Conservation (phyloP, 2,329 filamentous ascomycete genomes). For the Lojkania enalia region DNA sequence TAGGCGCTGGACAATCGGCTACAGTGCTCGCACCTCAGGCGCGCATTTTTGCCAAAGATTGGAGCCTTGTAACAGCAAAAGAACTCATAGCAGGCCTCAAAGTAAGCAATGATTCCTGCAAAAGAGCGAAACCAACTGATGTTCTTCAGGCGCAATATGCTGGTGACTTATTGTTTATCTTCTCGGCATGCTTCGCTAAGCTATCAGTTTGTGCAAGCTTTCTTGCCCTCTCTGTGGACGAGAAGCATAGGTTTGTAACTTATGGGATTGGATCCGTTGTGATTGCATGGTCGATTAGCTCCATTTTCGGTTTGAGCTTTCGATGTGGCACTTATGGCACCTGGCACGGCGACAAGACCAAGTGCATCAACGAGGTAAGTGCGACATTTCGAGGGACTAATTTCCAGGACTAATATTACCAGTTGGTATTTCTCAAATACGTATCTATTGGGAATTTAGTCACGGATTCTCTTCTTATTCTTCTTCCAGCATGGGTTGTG, state of each 20-base stretch:
- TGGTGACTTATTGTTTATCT: conserved; percentile 12
- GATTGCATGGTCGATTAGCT: background rate
- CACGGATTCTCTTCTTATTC: conserved; percentile 1
- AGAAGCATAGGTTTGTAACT: background rate
- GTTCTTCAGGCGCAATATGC: conserved; percentile 15
- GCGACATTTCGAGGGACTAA: no score
- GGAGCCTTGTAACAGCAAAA: background rate
- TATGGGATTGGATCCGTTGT: background rate
- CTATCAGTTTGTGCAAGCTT: conserved; percentile 15
- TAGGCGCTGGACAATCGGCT: background rate
- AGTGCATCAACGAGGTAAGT: conserved; percentile 2
- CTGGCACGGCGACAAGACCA: background rate
- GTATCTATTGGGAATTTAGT: background rate
- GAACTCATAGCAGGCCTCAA: background rate
- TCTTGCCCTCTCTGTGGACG: conserved; percentile 13
- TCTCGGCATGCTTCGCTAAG: conserved; percentile 16
- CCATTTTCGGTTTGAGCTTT: background rate
- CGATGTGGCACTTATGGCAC: background rate
- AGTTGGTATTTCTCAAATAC: background rate
- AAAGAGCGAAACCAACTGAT: no score
- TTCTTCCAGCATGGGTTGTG: conserved; percentile 2
- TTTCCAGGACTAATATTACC: no score
- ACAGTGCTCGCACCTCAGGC: background rate
- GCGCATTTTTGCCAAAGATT: background rate
- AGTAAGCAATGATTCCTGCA: background rate